Evolutionary conservation across 2,329 filamentous ascomycete species (phyloP), one percentile per base, ranked within the genome.

Genomic region (Fusarium sp.): DNA sequence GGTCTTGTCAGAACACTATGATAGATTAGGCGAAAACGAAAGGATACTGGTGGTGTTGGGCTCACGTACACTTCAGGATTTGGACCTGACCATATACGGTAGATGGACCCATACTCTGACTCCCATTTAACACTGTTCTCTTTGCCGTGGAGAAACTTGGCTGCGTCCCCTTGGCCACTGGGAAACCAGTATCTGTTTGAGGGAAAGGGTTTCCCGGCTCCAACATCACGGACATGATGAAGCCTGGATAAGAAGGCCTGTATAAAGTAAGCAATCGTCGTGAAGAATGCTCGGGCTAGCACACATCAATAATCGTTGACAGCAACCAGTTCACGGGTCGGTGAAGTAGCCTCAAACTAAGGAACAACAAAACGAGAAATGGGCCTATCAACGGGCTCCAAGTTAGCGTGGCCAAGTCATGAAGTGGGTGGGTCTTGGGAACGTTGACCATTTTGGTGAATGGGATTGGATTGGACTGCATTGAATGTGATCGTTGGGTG

Each of bases 201-300:
- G 7, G 27, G 46, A 49, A 49, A 49, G 10, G 46, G 15, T 3
- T 19, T 49, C 10, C 46, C 46, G 46, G 46, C 46, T 7, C 46
- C 46, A 10, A 49, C 21, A 10, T 49, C 46, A 2, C 21, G 46
- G 29, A 49, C 46, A 12, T 23, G 46, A 23, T 49, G 29, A 49
- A 7, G 21, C 3, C 29, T 49, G 7, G 21, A 33, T 49, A 49
- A 23, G 10, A 49, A 49, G 14, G 46, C 29, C 46, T 49, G 9
- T 33, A 12, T 3, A 7, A 3, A 23, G 29, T 49, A n/a, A 49
- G 29, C 16, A 23, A 33, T 31, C 12, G 10, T 2, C 11, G 21
- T 49, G 21, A 6, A 23, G 21, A 23, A 49, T 18, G 4, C 23
- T 21, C 4, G 0, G 3, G 7, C 0, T 33, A n/a, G 27, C 46